phyloP scores from a whole-genome alignment of 2,329 filamentous ascomycete genomes.

The Xylariaceae sp. region DNA sequence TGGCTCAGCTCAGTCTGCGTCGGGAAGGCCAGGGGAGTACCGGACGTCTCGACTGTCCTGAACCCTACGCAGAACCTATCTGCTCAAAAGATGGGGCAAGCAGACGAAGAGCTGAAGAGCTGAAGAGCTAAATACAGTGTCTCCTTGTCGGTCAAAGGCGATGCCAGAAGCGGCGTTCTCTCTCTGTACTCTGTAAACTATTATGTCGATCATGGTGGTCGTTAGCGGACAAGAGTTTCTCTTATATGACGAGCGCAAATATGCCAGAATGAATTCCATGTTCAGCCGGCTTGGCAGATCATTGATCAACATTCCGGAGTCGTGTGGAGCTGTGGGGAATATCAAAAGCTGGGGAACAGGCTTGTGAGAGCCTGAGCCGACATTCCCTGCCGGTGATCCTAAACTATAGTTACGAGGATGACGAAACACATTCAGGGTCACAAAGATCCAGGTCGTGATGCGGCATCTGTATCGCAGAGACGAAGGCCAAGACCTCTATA shows the following conservation, averaged over 20 bases:
- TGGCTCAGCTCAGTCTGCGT: too few relatives aligned
- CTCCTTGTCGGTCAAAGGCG: too few relatives aligned
- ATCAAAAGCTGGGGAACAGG: neutral
- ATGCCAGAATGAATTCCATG: constrained; percentile 1
- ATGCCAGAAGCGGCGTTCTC: too few relatives aligned
- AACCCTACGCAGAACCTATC: too few relatives aligned
- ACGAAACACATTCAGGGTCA: constrained; percentile 13
- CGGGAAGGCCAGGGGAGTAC: too few relatives aligned
- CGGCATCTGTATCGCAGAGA: neutral
- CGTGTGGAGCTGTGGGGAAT: constrained; percentile 11
- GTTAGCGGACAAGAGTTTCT: constrained; percentile 1
- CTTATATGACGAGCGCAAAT: neutral
- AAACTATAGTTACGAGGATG: constrained; percentile 1
- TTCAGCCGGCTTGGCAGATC: constrained; percentile 16
- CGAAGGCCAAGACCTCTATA: constrained; percentile 12
- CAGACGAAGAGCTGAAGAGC: too few relatives aligned
- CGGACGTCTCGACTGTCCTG: too few relatives aligned
- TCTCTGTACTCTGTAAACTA: neutral
- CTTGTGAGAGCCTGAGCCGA: neutral
- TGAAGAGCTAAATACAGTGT: too few relatives aligned
- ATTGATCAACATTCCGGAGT: constrained; percentile 4
- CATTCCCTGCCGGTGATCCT: constrained; percentile 12
- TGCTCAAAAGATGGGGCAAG: too few relatives aligned
- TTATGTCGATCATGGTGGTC: neutral
- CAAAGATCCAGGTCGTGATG: constrained; percentile 1